Percentiles rank a stretch among this genome's conserved stretches.
Conservation (phyloP, 768 basidiomycete species). For the Pleurotus eryngii region DNA sequence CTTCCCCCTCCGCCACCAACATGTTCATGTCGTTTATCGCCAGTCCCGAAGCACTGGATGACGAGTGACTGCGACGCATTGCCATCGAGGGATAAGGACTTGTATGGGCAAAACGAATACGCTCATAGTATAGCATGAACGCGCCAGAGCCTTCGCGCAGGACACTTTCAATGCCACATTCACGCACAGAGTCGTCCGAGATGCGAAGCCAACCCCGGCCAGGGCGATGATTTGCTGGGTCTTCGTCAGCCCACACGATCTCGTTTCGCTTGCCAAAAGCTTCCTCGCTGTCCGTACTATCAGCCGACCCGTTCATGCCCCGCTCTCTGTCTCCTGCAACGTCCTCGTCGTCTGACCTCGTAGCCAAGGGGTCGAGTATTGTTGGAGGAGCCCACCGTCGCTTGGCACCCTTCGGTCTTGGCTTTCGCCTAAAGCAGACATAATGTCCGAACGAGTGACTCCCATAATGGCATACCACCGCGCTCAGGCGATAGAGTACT, state of each 20-base stretch:
- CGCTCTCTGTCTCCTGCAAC: slow-evolving; percentile 18
- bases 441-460: slow-evolving; percentile 94
- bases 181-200: slow-evolving; percentile 79
- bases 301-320: slow-evolving; percentile 11
- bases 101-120: slow-evolving; percentile 24
- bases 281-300: slow-evolving; percentile 9
- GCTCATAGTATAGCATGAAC: slow-evolving; percentile 97
- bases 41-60: slow-evolving; percentile 13
- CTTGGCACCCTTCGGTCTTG: slow-evolving; percentile 41
- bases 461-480: slow-evolving; percentile 91
- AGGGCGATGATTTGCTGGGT: slow-evolving; percentile 22
- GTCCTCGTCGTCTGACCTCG: slow-evolving; percentile 38
- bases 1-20: background rate
- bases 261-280: slow-evolving; percentile 18
- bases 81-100: slow-evolving; percentile 8
- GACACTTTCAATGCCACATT: slow-evolving; percentile 73
- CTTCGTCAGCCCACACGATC: slow-evolving; percentile 58
- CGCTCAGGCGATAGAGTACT: slow-evolving; percentile 80
- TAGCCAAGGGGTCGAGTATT: slow-evolving; percentile 32
- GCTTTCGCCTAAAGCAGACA: slow-evolving; percentile 85
- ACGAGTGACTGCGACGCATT: background rate
- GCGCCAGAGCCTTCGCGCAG: slow-evolving; percentile 68
- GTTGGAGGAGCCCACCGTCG: slow-evolving; percentile 37
- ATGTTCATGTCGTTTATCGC: slow-evolving; percentile 13
- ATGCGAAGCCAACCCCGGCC: slow-evolving; percentile 84